Conservation (phyloP, 2,329 filamentous ascomycete genomes). For the Cercospora sp. region DNA sequence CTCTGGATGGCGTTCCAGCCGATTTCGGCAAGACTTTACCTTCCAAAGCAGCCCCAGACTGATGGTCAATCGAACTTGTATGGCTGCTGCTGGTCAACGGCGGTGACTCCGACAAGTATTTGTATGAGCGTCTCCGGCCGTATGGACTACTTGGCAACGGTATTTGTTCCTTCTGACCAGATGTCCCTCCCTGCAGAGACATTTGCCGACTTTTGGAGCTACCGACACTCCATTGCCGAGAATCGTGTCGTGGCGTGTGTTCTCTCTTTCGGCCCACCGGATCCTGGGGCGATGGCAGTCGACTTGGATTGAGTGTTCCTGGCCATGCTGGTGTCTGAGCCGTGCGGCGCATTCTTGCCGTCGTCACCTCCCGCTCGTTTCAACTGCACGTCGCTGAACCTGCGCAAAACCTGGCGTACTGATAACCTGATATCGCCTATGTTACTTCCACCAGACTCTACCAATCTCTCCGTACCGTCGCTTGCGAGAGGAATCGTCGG, state of each 20-base stretch:
- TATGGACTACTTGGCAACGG: neutral
- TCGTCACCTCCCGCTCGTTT: neutral
- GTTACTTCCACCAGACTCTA: neutral
- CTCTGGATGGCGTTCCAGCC: neutral
- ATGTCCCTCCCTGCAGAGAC: neutral
- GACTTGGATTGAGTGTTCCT: neutral
- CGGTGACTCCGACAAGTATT: neutral
- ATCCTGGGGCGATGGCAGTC: neutral
- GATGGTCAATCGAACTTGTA: neutral
- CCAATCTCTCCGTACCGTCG: neutral
- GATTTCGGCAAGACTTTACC: neutral
- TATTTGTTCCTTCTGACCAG: neutral
- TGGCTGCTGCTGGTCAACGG: neutral
- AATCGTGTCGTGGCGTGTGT: slow-evolving; percentile 1
- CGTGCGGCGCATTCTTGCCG: neutral
- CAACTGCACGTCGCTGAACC: neutral
- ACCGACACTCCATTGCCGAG: neutral
- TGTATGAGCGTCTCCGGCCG: neutral
- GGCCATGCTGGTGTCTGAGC: slow-evolving; percentile 8
- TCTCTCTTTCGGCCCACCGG: slow-evolving; percentile 1
- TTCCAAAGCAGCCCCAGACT: neutral
- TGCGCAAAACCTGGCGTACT: neutral
- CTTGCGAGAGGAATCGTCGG: neutral
- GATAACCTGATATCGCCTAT: neutral
- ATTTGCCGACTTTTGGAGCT: neutral